Percentiles rank a stretch among this genome's conserved stretches.
Conservation (phyloP, 2,329 filamentous ascomycete genomes). For the Colletotrichum sidae region DNA sequence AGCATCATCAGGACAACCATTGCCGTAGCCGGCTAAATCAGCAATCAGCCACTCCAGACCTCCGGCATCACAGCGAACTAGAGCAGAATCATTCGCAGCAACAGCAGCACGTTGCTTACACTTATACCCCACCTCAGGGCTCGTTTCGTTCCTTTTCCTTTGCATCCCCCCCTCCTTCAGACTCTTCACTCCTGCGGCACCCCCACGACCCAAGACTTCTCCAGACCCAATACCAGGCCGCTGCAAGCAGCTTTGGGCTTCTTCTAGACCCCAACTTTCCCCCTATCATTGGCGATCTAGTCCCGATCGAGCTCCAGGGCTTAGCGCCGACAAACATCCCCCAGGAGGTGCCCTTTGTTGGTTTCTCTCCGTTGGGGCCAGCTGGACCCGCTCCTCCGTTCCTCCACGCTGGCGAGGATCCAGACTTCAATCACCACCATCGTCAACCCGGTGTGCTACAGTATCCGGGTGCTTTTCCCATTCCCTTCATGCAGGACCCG, state of each 20-base stretch:
- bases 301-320: slow-evolving; percentile 22
- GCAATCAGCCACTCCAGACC: neutral
- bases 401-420: slow-evolving; percentile 12
- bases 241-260: slow-evolving; percentile 9
- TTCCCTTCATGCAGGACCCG: slow-evolving; percentile 43
- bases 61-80: neutral
- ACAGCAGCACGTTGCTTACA: neutral
- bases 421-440: slow-evolving; percentile 15
- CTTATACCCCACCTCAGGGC: slow-evolving; percentile 2
- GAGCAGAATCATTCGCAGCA: neutral
- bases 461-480: slow-evolving; percentile 19
- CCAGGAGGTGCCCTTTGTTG: slow-evolving; percentile 9
- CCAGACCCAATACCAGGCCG: slow-evolving; percentile 31
- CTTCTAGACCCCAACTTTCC: slow-evolving; percentile 13
- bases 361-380: slow-evolving; percentile 10
- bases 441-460: slow-evolving; percentile 17
- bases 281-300: slow-evolving; percentile 17
- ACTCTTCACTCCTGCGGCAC: slow-evolving; percentile 30
- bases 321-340: slow-evolving; percentile 2
- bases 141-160: slow-evolving; percentile 2
- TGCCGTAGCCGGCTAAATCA: neutral
- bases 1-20: neutral
- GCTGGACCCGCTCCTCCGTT: slow-evolving; percentile 15
- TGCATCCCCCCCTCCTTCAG: slow-evolving; percentile 15
- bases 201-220: slow-evolving; percentile 37